Base-by-base conservation (phyloP, 345 rosid species). In the Turnera subulata region DNA sequence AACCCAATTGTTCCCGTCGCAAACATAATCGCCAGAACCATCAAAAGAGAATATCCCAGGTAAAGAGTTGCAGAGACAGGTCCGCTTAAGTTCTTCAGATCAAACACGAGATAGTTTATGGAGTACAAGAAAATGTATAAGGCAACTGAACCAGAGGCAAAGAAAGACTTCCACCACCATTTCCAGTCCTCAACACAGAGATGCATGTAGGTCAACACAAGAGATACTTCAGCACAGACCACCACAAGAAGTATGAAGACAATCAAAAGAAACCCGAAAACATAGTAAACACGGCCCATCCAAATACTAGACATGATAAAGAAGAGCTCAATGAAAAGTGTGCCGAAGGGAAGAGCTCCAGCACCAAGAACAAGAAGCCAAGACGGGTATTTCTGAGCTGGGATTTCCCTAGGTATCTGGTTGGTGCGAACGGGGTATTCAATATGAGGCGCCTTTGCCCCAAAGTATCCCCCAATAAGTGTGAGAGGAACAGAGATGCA, bases 91-190 rank as follows among this genome's bases (percentile, higher is more conserved):
- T 69, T 82, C 63, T 78, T 69, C 0, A 84, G 85, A 61, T 82
- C 91, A 19, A 84, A 84, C 43, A 84, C 71, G 12, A 84, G 83
- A 61, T 84, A 84, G 50, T 84, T 84, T 6, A 81, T 57, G 62
- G 90, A 79, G 71, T 84, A 84, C 47, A 75, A 50, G 81, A 84
- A 84, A 58, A 84, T 77, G 77, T 84, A 84, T 52, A 81, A 69
- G 9, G 90, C 84, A 43, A 84, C 90, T 6, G 90, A 84, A 59
- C 90, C 90, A 1, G 90, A 84, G 10, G 90, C 90, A 67, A 81
- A 81, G 76, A 84, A 84, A 6, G 90, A 77, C 42, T 84, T 84
- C 90, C 90, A 84, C 90, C 90, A 84, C 91, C 91, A 84, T 55
- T 73, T 79, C 74, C 81, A 84, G 65, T 84, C 91, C 64, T 84